Evolutionary conservation across 495 filamentous ascomycete species (phyloP).

Genomic region (Penicillium robsamsonii): DNA sequence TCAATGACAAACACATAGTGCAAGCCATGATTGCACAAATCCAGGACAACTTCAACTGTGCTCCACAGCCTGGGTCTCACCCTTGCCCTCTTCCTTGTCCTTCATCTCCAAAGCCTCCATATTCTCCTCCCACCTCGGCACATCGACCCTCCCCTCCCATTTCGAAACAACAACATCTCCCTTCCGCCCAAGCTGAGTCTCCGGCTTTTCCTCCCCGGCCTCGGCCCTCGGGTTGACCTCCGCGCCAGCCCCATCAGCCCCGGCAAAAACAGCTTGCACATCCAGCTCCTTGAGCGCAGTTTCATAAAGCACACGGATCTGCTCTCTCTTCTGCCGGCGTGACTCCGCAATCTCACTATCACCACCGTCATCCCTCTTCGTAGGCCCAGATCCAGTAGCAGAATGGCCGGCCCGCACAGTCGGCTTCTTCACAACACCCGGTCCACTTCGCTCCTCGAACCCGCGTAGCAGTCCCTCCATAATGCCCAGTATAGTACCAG

Average conservation of each 20-base stretch:
- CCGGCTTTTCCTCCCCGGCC: slow-evolving; percentile 31
- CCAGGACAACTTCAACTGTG: slow-evolving; percentile 11
- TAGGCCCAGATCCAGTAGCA: slow-evolving; percentile 2
- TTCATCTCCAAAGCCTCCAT: slow-evolving; percentile 44
- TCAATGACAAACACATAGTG: slow-evolving; percentile 5
- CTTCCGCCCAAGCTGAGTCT: slow-evolving; percentile 25
- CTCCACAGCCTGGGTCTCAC: slow-evolving; percentile 5
- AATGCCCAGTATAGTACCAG: slow-evolving; percentile 67
- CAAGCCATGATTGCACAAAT: background rate
- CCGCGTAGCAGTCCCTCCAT: slow-evolving; percentile 60
- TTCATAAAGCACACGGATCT: slow-evolving; percentile 43
- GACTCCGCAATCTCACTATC: slow-evolving; percentile 19
- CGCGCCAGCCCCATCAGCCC: slow-evolving; percentile 20
- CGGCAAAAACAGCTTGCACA: slow-evolving; percentile 61
- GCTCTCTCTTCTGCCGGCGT: slow-evolving; percentile 28
- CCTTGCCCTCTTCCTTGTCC: slow-evolving; percentile 20
- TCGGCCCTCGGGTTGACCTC: slow-evolving; percentile 13
- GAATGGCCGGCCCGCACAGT: slow-evolving; percentile 14
- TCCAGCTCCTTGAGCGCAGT: slow-evolving; percentile 60
- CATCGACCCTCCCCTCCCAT: slow-evolving; percentile 50
- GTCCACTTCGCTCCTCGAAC: slow-evolving; percentile 32
- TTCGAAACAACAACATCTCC: slow-evolving; percentile 42
- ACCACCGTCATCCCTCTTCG: background rate
- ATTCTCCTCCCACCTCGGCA: slow-evolving; percentile 45
- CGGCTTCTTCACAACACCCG: slow-evolving; percentile 32